These are phyloP conservation scores for Scytalidium sp. DNA, from an alignment of 2,329 filamentous ascomycete genomes.

Conservation along the genomic window DNA sequence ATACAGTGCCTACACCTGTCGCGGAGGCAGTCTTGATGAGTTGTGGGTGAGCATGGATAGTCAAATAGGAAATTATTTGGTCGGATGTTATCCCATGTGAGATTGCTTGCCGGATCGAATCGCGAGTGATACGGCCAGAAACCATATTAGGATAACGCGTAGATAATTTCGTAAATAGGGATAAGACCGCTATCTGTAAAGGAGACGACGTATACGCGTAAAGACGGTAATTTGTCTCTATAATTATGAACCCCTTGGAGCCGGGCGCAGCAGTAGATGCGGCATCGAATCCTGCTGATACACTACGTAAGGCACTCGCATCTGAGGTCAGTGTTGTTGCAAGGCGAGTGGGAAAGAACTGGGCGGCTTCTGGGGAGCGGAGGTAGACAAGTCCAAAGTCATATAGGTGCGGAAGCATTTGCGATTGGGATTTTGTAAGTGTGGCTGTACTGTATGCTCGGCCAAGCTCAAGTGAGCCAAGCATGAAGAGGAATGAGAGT, in stretches of 20 bases:
- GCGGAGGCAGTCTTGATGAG: slow-evolving; percentile 59
- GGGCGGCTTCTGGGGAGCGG: slow-evolving; percentile 52
- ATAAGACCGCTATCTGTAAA: slow-evolving; percentile 89
- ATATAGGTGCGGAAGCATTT: slow-evolving; percentile 86
- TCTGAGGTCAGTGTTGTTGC: slow-evolving; percentile 87
- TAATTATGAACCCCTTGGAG: slow-evolving; percentile 79
- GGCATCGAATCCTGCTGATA: slow-evolving; percentile 65
- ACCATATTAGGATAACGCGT: slow-evolving; percentile 95
- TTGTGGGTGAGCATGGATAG: slow-evolving; percentile 90
- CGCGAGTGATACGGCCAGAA: slow-evolving; percentile 83
- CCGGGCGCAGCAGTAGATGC: slow-evolving; percentile 48
- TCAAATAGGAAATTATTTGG: slow-evolving; percentile 92
- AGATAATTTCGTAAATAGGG: slow-evolving; percentile 82
- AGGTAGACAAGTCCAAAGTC: slow-evolving; percentile 92
- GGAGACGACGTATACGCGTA: slow-evolving; percentile 96
- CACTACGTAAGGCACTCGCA: slow-evolving; percentile 65
- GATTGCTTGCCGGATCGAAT: slow-evolving; percentile 84
- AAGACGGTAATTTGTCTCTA: slow-evolving; percentile 96
- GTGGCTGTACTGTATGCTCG: slow-evolving; percentile 85
- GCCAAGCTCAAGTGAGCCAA: slow-evolving; percentile 89
- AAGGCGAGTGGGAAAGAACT: slow-evolving; percentile 87
- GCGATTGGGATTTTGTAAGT: slow-evolving; percentile 74
- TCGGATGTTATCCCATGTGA: slow-evolving; percentile 88
- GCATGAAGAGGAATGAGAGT: slow-evolving; percentile 91
- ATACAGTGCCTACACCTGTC: slow-evolving; percentile 52